Conservation (phyloP, 78 protist species). For the Dictyostelium purpureum region DNA sequence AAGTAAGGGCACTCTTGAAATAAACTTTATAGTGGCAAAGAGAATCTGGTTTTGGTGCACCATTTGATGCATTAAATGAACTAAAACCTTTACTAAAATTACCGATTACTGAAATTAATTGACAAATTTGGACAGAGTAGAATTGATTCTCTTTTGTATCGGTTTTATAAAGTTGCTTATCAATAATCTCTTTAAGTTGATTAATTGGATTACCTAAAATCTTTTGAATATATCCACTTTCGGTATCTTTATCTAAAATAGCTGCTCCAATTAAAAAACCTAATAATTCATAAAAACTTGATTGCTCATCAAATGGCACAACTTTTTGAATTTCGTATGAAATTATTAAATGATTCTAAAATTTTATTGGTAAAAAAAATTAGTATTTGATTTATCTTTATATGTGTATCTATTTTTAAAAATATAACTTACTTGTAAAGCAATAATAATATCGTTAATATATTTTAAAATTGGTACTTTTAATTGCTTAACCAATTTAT, state of each 20-base stretch:
- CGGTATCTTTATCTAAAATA: background rate
- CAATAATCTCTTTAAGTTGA: conserved; percentile 35
- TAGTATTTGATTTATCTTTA: background rate
- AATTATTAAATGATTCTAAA: conserved; percentile 48
- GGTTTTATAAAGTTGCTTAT: conserved; percentile 13
- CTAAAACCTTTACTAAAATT: conserved; percentile 68
- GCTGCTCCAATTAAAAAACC: conserved; percentile 71
- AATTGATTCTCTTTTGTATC: conserved; percentile 61
- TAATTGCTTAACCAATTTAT: conserved; percentile 50
- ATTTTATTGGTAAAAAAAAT: background rate
- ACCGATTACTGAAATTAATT: conserved; percentile 53
- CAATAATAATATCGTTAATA: conserved; percentile 46
- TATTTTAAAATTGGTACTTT: conserved; percentile 56
- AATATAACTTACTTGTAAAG: conserved; percentile 6
- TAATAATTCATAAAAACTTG: conserved; percentile 53
- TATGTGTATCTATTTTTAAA: background rate
- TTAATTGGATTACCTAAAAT: conserved; percentile 14
- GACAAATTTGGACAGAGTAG: conserved; percentile 33
- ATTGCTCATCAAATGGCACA: conserved; percentile 74
- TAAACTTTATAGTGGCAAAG: conserved; percentile 30
- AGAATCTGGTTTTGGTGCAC: conserved; percentile 1
- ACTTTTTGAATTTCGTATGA: conserved; percentile 70
- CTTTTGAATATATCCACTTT: conserved; percentile 27
- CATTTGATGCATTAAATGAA: conserved; percentile 24
- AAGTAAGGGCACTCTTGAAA: conserved; percentile 14